Evolutionary conservation across 805 yeast species (phyloP), one percentile per base, ranked within the genome.

Genomic region (Candida sithepensis): DNA sequence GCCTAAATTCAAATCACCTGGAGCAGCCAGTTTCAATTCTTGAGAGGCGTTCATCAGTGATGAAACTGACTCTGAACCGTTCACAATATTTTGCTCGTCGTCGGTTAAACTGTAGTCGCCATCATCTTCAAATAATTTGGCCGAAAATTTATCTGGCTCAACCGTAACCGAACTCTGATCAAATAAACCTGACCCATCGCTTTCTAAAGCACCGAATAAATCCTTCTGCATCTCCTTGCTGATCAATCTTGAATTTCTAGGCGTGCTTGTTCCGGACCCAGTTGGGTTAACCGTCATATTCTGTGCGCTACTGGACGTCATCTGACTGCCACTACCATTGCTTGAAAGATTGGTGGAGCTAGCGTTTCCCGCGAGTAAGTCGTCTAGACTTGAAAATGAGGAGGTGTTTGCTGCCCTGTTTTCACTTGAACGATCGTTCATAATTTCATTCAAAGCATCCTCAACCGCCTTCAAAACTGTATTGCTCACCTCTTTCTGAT

Each of bases 1-100:
- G 2, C 83, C 74, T 6, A 86, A 66, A 45, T 82, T 77, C 42
- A 84, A 64, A 41, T 81, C 81, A 7, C 88, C 88, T 0, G 91
- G 90, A 1, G 86, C 85, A 0, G 87, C 85, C 14, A 80, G 61
- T 66, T 55, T 65, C 51, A 56, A 52, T 16, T 63, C 62, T 13
- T 65, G 63, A 12, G 70, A 65, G 1, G 57, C 44, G 9, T 41
- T 42, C 42, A 51, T 39, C 23, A 47, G 24, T 1, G 59, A 51
- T 2, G 55, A 43, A 9, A 45, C 32, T 3, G 58, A 55, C 3
- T 53, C 59, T 4, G 46, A 33, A 3, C 51, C 46, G 28, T 46
- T 42, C 5, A 40, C n/a, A 1, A 47, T 34, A n/a, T 49, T 51
- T 5, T 53, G 58, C 14, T 39, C 34, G 5, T 49, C 53, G 4